Conservation (phyloP, 805 yeast species). For the Hanseniaspora nectarophila region DNA sequence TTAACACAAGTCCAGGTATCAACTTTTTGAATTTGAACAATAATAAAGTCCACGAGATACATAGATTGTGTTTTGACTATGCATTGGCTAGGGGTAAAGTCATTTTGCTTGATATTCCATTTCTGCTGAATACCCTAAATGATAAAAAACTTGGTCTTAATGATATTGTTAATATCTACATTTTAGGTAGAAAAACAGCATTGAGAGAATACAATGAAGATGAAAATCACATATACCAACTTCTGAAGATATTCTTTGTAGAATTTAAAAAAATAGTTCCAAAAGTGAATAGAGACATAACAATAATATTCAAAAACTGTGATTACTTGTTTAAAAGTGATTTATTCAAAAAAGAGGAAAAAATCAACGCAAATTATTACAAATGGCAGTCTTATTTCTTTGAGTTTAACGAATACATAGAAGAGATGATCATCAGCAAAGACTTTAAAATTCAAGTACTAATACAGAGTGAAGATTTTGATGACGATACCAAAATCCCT, state of each 20-base stretch:
- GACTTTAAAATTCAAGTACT: background rate
- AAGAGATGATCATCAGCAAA: background rate
- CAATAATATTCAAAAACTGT: background rate
- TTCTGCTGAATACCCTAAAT: background rate
- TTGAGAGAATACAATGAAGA: background rate
- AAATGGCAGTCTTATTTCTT: constrained; percentile 1
- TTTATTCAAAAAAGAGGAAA: background rate
- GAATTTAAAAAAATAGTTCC: background rate
- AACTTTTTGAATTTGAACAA: background rate
- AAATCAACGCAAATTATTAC: background rate
- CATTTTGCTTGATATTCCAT: background rate
- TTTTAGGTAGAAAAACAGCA: background rate
- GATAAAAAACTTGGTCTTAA: background rate
- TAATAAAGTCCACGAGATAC: background rate
- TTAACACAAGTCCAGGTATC: background rate
- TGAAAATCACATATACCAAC: background rate
- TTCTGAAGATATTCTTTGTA: background rate
- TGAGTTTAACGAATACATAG: background rate
- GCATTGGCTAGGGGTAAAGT: background rate
- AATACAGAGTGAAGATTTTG: background rate
- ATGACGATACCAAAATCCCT: background rate
- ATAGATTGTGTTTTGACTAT: background rate
- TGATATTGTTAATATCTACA: background rate
- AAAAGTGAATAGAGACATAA: background rate
- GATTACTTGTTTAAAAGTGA: background rate